A percentile compares a stretch with the other conserved stretches of the same genome.
These are phyloP conservation scores for Wickerhamomyces canadensis DNA, from an alignment of 805 yeast species.

Conservation along the genomic window DNA sequence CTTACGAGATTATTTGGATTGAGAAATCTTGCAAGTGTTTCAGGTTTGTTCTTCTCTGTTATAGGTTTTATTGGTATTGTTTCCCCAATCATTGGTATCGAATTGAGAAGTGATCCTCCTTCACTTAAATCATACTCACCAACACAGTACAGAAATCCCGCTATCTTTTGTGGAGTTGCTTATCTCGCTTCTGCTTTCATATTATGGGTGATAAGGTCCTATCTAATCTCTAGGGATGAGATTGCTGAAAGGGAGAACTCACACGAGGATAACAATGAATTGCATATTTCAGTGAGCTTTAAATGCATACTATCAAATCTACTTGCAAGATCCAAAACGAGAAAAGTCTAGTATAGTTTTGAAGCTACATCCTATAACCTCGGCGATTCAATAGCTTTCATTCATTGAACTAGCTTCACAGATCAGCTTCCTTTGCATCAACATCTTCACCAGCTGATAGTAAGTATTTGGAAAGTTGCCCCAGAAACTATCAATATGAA, in stretches of 20 bases:
- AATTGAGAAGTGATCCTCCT: constrained; percentile 32
- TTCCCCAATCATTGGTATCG: constrained; percentile 55
- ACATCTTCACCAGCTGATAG: no score
- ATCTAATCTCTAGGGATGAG: constrained; percentile 44
- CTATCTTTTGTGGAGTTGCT: constrained; percentile 52
- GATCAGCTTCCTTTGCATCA: no score
- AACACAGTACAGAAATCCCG: constrained; percentile 43
- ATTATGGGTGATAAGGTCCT: constrained; percentile 46
- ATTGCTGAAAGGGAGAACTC: constrained; percentile 20
- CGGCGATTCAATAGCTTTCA: no score
- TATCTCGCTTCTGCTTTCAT: constrained; percentile 41
- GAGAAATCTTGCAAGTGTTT: constrained; percentile 39
- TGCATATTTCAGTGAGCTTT: constrained; percentile 15
- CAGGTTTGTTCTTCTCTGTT: constrained; percentile 45
- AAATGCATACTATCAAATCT: background rate
- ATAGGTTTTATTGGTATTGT: constrained; percentile 42
- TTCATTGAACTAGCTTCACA: no score
- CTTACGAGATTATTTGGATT: constrained; percentile 48
- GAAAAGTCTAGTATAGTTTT: constrained; percentile 9
- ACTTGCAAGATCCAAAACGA: constrained; percentile 2
- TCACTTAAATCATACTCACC: constrained; percentile 26
- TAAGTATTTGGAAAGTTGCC: no score
- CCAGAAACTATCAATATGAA: no score
- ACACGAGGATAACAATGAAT: constrained; percentile 22
- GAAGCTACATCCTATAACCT: no score